Evolutionary conservation across 768 basidiomycete genomes (phyloP).

Genomic region (Sporobolomyces roseus): DNA sequence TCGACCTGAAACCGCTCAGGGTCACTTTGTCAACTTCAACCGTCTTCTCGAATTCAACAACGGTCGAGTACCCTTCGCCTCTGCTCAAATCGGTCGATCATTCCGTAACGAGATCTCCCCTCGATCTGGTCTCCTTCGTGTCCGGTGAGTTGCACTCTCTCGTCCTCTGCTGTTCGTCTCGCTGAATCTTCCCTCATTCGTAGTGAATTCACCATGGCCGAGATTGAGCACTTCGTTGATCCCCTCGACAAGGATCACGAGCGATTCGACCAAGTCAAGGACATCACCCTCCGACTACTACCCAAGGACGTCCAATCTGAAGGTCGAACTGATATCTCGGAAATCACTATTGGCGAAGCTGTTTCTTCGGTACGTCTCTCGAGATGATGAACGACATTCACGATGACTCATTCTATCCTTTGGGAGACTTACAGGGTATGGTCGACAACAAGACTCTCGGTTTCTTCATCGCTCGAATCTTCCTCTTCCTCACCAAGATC

Average conservation of each 20-base stretch:
- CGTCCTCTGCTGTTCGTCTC: no score
- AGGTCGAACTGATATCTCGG: conserved; percentile 62
- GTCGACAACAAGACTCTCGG: conserved; percentile 97
- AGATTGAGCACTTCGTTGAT: conserved; percentile 98
- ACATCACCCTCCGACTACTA: conserved; percentile 70
- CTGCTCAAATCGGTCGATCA: conserved; percentile 89
- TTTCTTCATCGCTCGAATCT: conserved; percentile 91
- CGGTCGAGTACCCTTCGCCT: conserved; percentile 90
- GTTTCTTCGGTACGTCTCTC: conserved; percentile 61
- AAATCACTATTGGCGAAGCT: conserved; percentile 80
- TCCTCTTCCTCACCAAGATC: conserved; percentile 81
- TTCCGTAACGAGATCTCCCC: conserved; percentile 99
- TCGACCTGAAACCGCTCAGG: conserved; percentile 96
- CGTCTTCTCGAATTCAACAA: conserved; percentile 98
- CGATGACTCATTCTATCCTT: no score
- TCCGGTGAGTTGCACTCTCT: conserved; percentile 57
- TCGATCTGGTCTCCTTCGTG: conserved; percentile 88
- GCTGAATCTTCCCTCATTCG: neutral
- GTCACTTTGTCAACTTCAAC: conserved; percentile 97
- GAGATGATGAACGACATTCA: no score
- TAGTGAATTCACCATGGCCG: conserved; percentile 95
- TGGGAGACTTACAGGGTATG: conserved; percentile 54
- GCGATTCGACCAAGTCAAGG: conserved; percentile 74
- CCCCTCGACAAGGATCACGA: conserved; percentile 82
- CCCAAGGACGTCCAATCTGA: conserved; percentile 76